These are phyloP conservation scores for Penicillium robsamsonii DNA, from an alignment of 495 filamentous ascomycete genomes.

Conservation along the genomic window DNA sequence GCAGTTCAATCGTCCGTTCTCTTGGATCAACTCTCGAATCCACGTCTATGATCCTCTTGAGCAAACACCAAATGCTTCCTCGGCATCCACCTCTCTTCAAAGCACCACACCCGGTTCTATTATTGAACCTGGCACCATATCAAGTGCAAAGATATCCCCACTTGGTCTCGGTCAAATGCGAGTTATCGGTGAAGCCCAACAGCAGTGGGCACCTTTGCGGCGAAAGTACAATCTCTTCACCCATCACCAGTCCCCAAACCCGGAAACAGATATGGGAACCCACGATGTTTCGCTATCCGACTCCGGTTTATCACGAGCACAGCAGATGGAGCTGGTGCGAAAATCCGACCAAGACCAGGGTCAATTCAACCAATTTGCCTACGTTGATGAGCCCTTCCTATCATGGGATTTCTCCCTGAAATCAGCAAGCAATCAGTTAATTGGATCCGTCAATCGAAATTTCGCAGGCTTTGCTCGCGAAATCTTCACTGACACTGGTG, in stretches of 20 bases:
- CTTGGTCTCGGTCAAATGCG: conserved; percentile 57
- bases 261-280: conserved; percentile 37
- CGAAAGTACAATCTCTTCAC: conserved; percentile 69
- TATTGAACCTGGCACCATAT: conserved; percentile 33
- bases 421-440: conserved; percentile 42
- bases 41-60: conserved; percentile 61
- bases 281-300: conserved; percentile 40
- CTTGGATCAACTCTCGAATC: conserved; percentile 65
- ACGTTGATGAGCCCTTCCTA: conserved; percentile 55
- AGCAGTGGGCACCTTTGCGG: conserved; percentile 64
- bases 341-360: conserved; percentile 33
- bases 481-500: conserved; percentile 69
- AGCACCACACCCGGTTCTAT: conserved; percentile 41
- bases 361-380: conserved; percentile 61
- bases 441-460: conserved; percentile 66
- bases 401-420: conserved; percentile 60
- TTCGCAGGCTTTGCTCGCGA: conserved; percentile 69
- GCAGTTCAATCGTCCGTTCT: conserved; percentile 66
- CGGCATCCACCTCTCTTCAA: conserved; percentile 46
- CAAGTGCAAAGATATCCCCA: conserved; percentile 50
- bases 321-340: conserved; percentile 45
- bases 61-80: conserved; percentile 25
- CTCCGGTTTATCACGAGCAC: conserved; percentile 47
- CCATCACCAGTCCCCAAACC: conserved; percentile 39
- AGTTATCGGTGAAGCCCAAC: conserved; percentile 65